Evolutionary conservation across 2,329 filamentous ascomycete genomes (phyloP), one percentile per base, ranked within the genome.

Genomic region (Colletotrichum aenigma): DNA sequence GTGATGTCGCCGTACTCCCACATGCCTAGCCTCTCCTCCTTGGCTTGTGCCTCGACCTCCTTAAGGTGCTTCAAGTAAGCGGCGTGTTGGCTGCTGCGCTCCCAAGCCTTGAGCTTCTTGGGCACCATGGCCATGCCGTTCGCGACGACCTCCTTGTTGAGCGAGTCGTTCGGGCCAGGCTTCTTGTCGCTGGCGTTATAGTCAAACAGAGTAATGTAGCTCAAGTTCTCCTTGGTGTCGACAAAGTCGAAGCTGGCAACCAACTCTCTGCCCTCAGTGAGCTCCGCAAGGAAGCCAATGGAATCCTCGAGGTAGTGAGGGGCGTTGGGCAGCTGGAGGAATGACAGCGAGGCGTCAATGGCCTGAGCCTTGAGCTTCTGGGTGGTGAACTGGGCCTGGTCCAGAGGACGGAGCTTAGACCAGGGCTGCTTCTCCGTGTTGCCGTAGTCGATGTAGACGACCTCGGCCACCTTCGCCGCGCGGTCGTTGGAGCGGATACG

Each of bases 1-100:
- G 95, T 98, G 82, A 98, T 90, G 84, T 98, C 97, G 79, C 97
- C 97, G 85, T 98, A 99, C 90, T 99, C 97, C 96, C 96, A 99
- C 91, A 98, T 97, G 58, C 97, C 97, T 79, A 92, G 89, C 77
- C 96, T 92, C 73, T 93, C 92, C 71, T 91, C 88, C 91, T 97
- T 98, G 6, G 96, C 96, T 84, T 93, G 89, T 43, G 90, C 89
- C 88, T 98, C 94, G 67, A 94, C 91, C 84, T 94, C 90, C 81
- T 91, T 93, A 77, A 98, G 87, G 79, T 91, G 91, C 84, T 92
- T 91, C 77, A 98, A 86, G 58, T 96, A 92, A 38, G 94, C 90
- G 73, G 90, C 90, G 61, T 95, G 94, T 10, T 92, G 92, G 74
- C 86, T 87, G 85, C 90, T 91, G 71, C 94, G 91, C 89, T 98